Conservation (phyloP, 2,329 filamentous ascomycete genomes). For the Trichophyton benhamiae region DNA sequence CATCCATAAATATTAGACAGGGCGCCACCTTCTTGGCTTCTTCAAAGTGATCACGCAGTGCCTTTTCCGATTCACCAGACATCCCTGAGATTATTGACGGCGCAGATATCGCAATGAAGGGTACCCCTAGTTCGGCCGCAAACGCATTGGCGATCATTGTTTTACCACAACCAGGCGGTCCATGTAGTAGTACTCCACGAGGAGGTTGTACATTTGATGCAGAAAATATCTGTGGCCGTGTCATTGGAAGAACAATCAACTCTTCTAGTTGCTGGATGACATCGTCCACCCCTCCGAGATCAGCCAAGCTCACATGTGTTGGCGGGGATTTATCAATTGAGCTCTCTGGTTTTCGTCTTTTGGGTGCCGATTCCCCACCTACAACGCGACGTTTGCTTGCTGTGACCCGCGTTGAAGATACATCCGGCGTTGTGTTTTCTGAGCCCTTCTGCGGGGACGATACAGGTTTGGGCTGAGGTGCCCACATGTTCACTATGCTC, state of each 20-base stretch:
- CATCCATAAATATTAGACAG: slow-evolving; percentile 81
- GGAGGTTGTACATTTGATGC: slow-evolving; percentile 56
- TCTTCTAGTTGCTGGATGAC: slow-evolving; percentile 58
- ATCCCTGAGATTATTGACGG: slow-evolving; percentile 74
- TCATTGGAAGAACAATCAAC: slow-evolving; percentile 60
- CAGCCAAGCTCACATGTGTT: slow-evolving; percentile 53
- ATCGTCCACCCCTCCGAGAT: slow-evolving; percentile 65
- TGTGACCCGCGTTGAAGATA: slow-evolving; percentile 19
- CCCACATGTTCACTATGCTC: slow-evolving; percentile 50
- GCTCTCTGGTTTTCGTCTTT: slow-evolving; percentile 49
- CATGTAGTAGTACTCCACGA: slow-evolving; percentile 65
- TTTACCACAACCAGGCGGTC: slow-evolving; percentile 76
- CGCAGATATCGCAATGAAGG: slow-evolving; percentile 70
- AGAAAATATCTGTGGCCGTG: slow-evolving; percentile 53
- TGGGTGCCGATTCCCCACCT: slow-evolving; percentile 55
- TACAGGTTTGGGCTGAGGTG: slow-evolving; percentile 25
- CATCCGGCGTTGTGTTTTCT: slow-evolving; percentile 18
- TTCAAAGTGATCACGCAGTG: slow-evolving; percentile 72
- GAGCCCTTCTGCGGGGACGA: slow-evolving; percentile 17
- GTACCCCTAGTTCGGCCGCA: slow-evolving; percentile 60
- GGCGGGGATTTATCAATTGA: slow-evolving; percentile 53
- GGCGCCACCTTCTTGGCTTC: slow-evolving; percentile 77
- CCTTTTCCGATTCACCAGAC: slow-evolving; percentile 82
- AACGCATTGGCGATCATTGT: slow-evolving; percentile 72
- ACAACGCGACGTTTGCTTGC: slow-evolving; percentile 45